Base-by-base conservation (phyloP, 1,284 basidiomycete species). In the Puccinia brachypodii region DNA sequence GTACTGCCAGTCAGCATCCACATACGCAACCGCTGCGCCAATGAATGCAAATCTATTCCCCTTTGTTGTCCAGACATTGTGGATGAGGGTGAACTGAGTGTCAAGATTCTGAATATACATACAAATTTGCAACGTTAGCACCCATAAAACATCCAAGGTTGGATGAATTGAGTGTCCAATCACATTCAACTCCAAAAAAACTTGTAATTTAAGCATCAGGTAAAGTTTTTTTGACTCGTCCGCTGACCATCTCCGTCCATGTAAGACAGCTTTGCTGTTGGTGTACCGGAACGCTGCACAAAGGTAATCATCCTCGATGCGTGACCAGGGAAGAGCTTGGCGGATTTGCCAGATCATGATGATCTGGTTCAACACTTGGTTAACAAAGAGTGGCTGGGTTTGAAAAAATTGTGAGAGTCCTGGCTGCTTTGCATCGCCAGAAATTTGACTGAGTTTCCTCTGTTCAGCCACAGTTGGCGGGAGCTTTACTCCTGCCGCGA, bases 281-380 rank as follows among this genome's bases (percentile, higher is more conserved):
- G 47, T 11, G 22, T 50, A 50, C 22, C 22, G 47, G 47, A 22
- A 50, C 11, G 47, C 47, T 11, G 47, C 47, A 11, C 47, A 50
- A 11, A n/a, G n/a, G n/a, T 56, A 56, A 6, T 44, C 47, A 36
- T 74, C 72, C 19, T 74, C 50, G 22, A 74, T 74, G 36, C 47
- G 42, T 1, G 33, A 38, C 72, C 72, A 74, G 14, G 72, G 72
- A 58, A 74, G 47, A 25, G 50, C 33, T 36, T 56, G 47, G 3
- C 50, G 50, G 11, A 74, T 36, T 36, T 56, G 72, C 72, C 69
- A 72, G 19, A 72, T 31, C 4, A 72, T 53, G 1, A 72, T 22
- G 3, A 72, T n/a, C 69, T 50, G 47, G 19, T 74, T 74, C 22
- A 74, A 74, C 22, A 74, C 64, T 16, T 38, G 31, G 33, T 66